Evolutionary conservation across 805 yeast genomes (phyloP).

Genomic region (Pichia nakasei): DNA sequence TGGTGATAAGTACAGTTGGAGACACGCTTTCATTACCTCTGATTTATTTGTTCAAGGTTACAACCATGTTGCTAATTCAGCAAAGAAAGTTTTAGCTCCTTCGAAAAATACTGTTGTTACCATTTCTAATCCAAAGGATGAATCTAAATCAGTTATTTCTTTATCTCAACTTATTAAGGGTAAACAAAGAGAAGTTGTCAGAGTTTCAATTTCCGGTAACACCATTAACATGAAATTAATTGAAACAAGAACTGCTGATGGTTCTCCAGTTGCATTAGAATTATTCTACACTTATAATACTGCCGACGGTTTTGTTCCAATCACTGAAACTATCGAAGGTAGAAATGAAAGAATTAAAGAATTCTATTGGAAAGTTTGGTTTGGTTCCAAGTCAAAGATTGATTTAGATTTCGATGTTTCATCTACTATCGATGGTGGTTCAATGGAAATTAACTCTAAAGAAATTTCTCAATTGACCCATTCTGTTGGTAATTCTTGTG

Average conservation of each 20-base stretch:
- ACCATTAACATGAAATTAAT: slow-evolving; percentile 65
- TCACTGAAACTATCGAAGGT: slow-evolving; percentile 79
- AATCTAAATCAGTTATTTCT: slow-evolving; percentile 50
- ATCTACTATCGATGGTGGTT: slow-evolving; percentile 61
- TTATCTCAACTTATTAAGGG: slow-evolving; percentile 70
- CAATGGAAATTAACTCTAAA: slow-evolving; percentile 58
- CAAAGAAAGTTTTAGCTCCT: slow-evolving; percentile 75
- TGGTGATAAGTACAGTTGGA: slow-evolving; percentile 75
- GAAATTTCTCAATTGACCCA: slow-evolving; percentile 89
- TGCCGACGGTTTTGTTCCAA: slow-evolving; percentile 91
- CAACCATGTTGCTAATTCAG: slow-evolving; percentile 71
- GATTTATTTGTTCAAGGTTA: slow-evolving; percentile 78
- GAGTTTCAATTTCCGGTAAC: slow-evolving; percentile 42
- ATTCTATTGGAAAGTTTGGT: slow-evolving; percentile 98
- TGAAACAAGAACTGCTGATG: slow-evolving; percentile 82
- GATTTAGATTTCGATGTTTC: slow-evolving; percentile 67
- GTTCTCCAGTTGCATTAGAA: slow-evolving; percentile 62
- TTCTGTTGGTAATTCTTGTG: slow-evolving; percentile 95
- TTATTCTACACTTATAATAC: slow-evolving; percentile 75
- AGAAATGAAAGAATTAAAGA: slow-evolving; percentile 90
- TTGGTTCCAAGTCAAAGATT: slow-evolving; percentile 51
- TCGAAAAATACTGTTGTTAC: slow-evolving; percentile 49
- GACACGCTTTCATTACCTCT: slow-evolving; percentile 79
- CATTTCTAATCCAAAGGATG: slow-evolving; percentile 42
- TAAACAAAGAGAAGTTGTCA: slow-evolving; percentile 55